phyloP scores from a whole-genome alignment of 1,284 basidiomycete genomes.

The Ceratobasidium sp. region DNA sequence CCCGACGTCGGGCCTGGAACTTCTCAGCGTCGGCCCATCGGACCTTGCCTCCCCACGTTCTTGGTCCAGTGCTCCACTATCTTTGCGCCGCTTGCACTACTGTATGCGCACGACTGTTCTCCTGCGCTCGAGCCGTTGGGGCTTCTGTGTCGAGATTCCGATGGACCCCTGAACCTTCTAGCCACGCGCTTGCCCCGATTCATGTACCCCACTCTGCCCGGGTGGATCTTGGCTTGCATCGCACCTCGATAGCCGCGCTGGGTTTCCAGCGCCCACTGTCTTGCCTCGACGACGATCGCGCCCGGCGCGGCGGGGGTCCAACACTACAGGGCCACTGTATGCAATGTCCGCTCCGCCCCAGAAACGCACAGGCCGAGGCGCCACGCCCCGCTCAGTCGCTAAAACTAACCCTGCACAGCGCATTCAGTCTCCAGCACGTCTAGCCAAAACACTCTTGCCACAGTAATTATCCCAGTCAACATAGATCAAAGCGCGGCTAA shows the following conservation, averaged over 20 bases:
- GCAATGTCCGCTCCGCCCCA: no score
- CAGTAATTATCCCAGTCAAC: conserved; percentile 11
- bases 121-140: not conserved
- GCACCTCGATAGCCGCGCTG: no score
- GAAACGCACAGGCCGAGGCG: not conserved
- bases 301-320: no score
- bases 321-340: no score
- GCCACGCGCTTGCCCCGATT: conserved; percentile 17
- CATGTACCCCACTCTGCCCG: conserved; percentile 6
- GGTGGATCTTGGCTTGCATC: not conserved
- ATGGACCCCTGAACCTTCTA: conserved; percentile 12
- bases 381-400: not conserved
- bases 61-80: not conserved
- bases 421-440: not conserved
- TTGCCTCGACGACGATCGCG: no score
- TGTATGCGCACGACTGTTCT: conserved; percentile 6
- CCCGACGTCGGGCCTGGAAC: not conserved
- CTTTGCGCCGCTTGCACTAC: conserved; percentile 6
- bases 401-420: not conserved
- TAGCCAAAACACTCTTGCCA: not conserved
- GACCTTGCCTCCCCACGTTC: conserved; percentile 2
- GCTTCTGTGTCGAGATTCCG: conserved; percentile 1
- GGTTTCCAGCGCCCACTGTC: no score
- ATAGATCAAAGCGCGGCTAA: conserved; percentile 37
- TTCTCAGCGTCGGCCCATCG: conserved; percentile 25